Evolutionary conservation across 1,139 yeast genomes (phyloP), one percentile per base, ranked within the genome.

Genomic region (Yamadazyma jaroonii): DNA sequence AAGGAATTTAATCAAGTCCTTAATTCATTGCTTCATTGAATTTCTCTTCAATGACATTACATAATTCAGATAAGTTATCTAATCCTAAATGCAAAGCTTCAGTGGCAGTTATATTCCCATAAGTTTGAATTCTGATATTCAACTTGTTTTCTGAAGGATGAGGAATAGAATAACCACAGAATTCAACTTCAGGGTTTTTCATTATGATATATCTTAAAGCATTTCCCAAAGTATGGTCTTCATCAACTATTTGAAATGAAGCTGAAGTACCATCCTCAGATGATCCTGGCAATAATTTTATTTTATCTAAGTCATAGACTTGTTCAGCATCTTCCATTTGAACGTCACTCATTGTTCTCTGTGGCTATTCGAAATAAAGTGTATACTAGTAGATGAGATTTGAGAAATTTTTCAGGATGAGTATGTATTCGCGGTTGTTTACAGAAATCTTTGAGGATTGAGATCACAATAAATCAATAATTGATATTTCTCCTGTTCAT

Each of bases 141-240:
- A 92, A 68, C 52, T 86, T 84, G 44, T 88, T 77, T 63, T 94
- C 98, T 25, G 96, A 87, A 22, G 98, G 98, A 64, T 92, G 98
- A n/a, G 98, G 98, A 46, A 92, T 94, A 35, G 97, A 87, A 66
- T 92, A 92, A 41, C 98, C 98, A 57, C 97, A 92, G 61, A 94
- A 92, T 57, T 92, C 98, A 25, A 92, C 97, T 50, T 89, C 95
- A 28, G 97, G 96, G 64, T 92, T 92, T 66, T 90, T 90, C 96
- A 92, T 89, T 52, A 92, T 88, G 56, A 92, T 80, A 61, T 89
- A 90, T 59, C 97, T 81, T 42, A 92, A 74, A 4, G 97, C 86
- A 58, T 92, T 92, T 20, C 97, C 98, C 40, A 92, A 65, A 1
- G 98, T 92, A 59, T 92, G 98, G 62, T 92, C 97, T 61, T 92